These are phyloP conservation scores for Harrya chromipes DNA, from an alignment of 768 basidiomycete species.

Conservation along the genomic window DNA sequence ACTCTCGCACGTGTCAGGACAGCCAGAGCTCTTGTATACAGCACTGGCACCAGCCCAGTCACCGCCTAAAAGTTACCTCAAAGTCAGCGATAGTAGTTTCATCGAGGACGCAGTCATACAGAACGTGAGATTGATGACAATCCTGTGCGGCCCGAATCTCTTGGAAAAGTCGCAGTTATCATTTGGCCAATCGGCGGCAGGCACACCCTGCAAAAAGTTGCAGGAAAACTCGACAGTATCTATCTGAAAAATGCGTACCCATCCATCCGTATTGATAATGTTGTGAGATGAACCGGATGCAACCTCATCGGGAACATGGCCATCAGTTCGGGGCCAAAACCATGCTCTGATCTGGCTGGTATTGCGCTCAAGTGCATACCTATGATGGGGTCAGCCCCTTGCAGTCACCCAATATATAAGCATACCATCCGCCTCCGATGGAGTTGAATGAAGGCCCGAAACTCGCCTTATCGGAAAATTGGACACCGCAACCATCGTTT, in stretches of 20 bases:
- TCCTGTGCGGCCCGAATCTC: slow-evolving; percentile 34
- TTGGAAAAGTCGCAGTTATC: slow-evolving; percentile 36
- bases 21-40: slow-evolving; percentile 45
- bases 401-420: neutral
- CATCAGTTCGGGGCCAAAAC: slow-evolving; percentile 40
- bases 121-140: slow-evolving; percentile 51
- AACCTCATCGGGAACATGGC: slow-evolving; percentile 25
- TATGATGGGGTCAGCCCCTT: slow-evolving; percentile 12
- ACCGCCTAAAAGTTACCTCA: slow-evolving; percentile 41
- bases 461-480: slow-evolving; percentile 11
- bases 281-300: slow-evolving; percentile 9
- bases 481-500: slow-evolving; percentile 23
- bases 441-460: slow-evolving; percentile 28
- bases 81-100: neutral
- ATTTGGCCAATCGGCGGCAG: slow-evolving; percentile 34
- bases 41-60: slow-evolving; percentile 60
- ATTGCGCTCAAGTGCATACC: slow-evolving; percentile 43
- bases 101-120: slow-evolving; percentile 40
- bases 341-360: slow-evolving; percentile 36
- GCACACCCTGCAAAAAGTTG: slow-evolving; percentile 24
- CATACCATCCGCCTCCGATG: slow-evolving; percentile 39
- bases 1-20: slow-evolving; percentile 54
- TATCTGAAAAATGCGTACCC: slow-evolving; percentile 25
- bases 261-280: slow-evolving; percentile 24
- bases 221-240: neutral